phyloP scores from a whole-genome alignment of 805 yeast species.

The Spencermartinsiella europaea region DNA sequence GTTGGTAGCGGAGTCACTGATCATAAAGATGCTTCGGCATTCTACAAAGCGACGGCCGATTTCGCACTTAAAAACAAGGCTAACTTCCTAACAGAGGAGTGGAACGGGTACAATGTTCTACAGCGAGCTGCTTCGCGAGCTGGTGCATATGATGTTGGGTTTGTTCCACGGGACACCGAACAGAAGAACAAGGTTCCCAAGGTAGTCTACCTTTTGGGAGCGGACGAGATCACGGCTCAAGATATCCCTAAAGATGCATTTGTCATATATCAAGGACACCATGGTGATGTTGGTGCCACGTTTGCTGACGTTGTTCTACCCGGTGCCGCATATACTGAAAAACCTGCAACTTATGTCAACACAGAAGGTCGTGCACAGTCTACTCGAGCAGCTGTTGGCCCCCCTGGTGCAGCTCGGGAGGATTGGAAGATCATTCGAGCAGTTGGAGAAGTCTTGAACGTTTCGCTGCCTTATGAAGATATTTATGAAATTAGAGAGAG shows the following conservation, averaged over 20 bases:
- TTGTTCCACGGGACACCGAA: conserved; percentile 48
- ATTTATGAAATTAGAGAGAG: conserved; percentile 60
- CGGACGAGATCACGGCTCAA: conserved; percentile 67
- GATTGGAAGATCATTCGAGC: conserved; percentile 89
- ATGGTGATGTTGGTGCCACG: conserved; percentile 85
- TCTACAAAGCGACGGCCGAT: conserved; percentile 54
- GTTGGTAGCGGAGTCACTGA: conserved; percentile 78
- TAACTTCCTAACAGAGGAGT: conserved; percentile 61
- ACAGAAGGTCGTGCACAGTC: conserved; percentile 86
- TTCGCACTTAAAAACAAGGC: conserved; percentile 49
- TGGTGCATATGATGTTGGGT: conserved; percentile 83
- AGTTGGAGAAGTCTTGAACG: conserved; percentile 67
- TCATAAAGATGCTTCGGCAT: conserved; percentile 55
- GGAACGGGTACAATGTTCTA: conserved; percentile 78
- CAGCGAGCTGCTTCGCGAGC: conserved; percentile 86
- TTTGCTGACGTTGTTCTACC: conserved; percentile 84
- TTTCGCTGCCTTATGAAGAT: conserved; percentile 72
- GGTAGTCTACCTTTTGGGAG: conserved; percentile 74
- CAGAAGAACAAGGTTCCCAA: conserved; percentile 53
- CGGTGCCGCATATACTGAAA: conserved; percentile 85
- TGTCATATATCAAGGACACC: conserved; percentile 87
- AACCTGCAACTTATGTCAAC: conserved; percentile 76
- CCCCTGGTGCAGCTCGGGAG: conserved; percentile 87
- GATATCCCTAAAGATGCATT: conserved; percentile 80
- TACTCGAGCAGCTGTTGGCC: conserved; percentile 80